Percentiles rank a stretch among this genome's conserved stretches.
Conservation (phyloP, 805 yeast genomes). For the Starmerella geochares region DNA sequence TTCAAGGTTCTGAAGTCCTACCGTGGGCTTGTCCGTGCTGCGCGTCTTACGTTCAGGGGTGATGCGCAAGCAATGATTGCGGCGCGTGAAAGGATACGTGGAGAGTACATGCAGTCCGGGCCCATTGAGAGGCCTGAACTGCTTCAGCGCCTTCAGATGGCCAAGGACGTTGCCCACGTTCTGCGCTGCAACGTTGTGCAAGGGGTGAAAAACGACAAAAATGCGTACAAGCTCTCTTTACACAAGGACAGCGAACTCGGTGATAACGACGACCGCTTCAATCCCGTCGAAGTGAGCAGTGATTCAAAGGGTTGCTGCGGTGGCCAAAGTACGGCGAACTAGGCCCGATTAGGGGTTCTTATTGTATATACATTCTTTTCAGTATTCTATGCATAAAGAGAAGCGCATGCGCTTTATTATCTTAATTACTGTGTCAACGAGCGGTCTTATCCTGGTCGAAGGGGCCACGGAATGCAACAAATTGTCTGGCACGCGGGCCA, state of each 20-base stretch:
- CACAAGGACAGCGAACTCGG: constrained; percentile 81
- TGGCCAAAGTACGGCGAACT: constrained; percentile 4
- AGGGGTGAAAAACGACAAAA: constrained; percentile 38
- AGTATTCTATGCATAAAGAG: too few relatives aligned
- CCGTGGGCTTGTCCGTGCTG: constrained; percentile 24
- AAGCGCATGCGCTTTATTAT: too few relatives aligned
- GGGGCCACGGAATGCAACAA: too few relatives aligned
- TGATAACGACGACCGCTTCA: constrained; percentile 50
- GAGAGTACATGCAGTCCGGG: constrained; percentile 17
- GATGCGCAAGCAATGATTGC: constrained; percentile 21
- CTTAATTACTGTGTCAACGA: too few relatives aligned
- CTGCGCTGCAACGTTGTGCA: constrained; percentile 76
- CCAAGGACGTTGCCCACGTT: constrained; percentile 63
- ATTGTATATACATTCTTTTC: too few relatives aligned
- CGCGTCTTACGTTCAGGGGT: constrained; percentile 22
- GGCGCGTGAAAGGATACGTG: constrained; percentile 20
- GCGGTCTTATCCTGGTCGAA: too few relatives aligned
- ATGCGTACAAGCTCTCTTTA: constrained; percentile 44
- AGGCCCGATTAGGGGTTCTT: too few relatives aligned
- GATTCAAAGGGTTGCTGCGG: constrained; percentile 19
- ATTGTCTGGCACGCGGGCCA: too few relatives aligned
- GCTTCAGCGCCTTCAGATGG: constrained; percentile 43
- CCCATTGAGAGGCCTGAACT: constrained; percentile 28
- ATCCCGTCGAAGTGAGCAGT: neutral
- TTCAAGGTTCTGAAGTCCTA: constrained; percentile 19